Conservation (phyloP, 169 alveolate genomes). For the Cryptosporidium canis region DNA sequence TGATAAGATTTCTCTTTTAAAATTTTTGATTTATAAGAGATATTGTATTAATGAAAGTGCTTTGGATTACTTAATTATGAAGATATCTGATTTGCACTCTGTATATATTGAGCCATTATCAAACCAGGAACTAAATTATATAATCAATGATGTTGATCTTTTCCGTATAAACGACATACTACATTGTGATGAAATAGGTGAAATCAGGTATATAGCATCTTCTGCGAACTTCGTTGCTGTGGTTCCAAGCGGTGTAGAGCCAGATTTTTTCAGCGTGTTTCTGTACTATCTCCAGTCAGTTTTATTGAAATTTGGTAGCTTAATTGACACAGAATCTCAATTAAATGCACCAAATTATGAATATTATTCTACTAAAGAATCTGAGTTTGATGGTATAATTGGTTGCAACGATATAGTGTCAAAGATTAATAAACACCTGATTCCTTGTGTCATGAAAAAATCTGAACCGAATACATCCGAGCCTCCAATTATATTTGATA, state of each 20-base stretch:
- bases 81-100: neutral
- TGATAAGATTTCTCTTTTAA: neutral
- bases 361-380: too few species aligned
- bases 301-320: neutral
- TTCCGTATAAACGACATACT: neutral
- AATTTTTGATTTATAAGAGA: neutral
- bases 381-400: neutral
- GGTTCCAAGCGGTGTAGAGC: neutral
- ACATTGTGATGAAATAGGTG: neutral
- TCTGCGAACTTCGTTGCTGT: slow-evolving; percentile 10
- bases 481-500: neutral
- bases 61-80: neutral
- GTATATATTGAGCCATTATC: neutral
- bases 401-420: neutral
- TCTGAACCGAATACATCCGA: neutral
- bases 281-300: neutral
- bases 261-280: neutral
- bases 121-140: neutral
- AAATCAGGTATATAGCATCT: neutral
- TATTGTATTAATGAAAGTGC: neutral
- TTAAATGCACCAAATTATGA: too few species aligned
- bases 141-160: slow-evolving; percentile 19
- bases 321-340: too few species aligned
- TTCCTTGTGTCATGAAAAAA: neutral
- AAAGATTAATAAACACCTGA: neutral